These are phyloP conservation scores for Kwoniella newhampshirensis DNA, from an alignment of 768 basidiomycete species.

Conservation along the genomic window DNA sequence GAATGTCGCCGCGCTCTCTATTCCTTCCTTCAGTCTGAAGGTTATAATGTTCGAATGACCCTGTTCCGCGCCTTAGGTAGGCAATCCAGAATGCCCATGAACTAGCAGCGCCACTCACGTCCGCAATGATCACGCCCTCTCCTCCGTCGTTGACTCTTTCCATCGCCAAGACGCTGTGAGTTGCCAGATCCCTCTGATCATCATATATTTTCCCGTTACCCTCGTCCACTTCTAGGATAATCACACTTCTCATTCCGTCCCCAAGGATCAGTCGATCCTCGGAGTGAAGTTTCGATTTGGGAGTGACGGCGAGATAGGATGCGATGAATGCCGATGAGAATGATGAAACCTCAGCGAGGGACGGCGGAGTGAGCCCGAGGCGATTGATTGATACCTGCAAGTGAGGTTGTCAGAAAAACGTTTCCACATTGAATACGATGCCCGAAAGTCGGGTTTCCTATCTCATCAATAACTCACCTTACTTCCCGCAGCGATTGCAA, in stretches of 20 bases:
- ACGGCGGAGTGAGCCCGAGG: constrained; percentile 20
- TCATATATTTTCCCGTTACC: constrained; percentile 33
- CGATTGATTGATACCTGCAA: constrained; percentile 34
- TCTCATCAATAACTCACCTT: constrained; percentile 47
- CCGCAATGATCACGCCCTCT: constrained; percentile 43
- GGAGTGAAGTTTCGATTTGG: constrained; percentile 10
- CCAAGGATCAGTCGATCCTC: constrained; percentile 46
- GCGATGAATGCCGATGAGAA: constrained; percentile 48
- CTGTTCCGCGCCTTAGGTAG: too few relatives aligned
- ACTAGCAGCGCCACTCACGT: constrained; percentile 36
- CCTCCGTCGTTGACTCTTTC: constrained; percentile 41
- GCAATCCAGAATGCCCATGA: background rate
- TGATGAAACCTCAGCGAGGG: constrained; percentile 24
- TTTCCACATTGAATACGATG: too few relatives aligned
- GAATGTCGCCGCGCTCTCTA: constrained; percentile 47
- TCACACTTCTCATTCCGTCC: constrained; percentile 51
- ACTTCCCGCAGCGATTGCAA: constrained; percentile 46
- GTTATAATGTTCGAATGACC: constrained; percentile 49
- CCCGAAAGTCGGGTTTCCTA: too few relatives aligned
- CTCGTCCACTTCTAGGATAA: constrained; percentile 37
- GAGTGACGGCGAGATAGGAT: constrained; percentile 35
- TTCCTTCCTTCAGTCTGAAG: constrained; percentile 42
- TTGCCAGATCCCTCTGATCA: constrained; percentile 48
- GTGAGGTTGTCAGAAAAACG: too few relatives aligned
- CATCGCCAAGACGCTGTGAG: constrained; percentile 46